phyloP scores from a whole-genome alignment of 75 land plant genomes.

The Sequoia sempervirens region DNA sequence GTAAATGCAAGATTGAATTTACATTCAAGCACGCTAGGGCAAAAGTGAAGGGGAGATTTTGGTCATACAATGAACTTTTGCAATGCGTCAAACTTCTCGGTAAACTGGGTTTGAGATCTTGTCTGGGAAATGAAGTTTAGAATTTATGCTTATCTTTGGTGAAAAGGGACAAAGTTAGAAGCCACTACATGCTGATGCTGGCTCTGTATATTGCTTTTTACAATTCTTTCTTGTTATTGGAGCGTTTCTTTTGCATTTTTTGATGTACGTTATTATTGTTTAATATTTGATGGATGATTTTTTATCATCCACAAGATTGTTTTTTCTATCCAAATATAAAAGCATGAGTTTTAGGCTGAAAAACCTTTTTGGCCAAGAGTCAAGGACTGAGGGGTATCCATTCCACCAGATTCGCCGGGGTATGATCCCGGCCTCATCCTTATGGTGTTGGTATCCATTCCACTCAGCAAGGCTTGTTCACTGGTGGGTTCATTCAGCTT shows the following conservation, averaged over 20 bases:
- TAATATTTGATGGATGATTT: neutral
- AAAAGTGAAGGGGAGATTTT: neutral
- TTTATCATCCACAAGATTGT: too few relatives aligned
- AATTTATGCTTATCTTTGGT: too few relatives aligned
- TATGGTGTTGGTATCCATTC: too few relatives aligned
- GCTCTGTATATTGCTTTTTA: neutral
- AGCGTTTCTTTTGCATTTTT: neutral
- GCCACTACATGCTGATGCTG: neutral
- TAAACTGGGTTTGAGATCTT: neutral
- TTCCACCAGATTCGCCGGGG: too few relatives aligned
- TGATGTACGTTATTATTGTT: neutral
- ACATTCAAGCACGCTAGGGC: neutral
- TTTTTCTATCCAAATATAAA: too few relatives aligned
- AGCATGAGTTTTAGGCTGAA: too few relatives aligned
- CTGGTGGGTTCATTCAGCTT: too few relatives aligned
- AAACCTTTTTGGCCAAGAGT: too few relatives aligned
- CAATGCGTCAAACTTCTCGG: neutral
- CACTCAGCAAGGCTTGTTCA: too few relatives aligned
- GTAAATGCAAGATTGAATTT: neutral
- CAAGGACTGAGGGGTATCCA: too few relatives aligned
- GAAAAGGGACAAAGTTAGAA: too few relatives aligned
- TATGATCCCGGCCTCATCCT: too few relatives aligned
- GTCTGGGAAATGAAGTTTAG: neutral
- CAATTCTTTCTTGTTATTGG: neutral
- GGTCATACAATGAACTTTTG: neutral